Evolutionary conservation across 1,139 yeast genomes (phyloP).

Genomic region (Taiozyma onychis): DNA sequence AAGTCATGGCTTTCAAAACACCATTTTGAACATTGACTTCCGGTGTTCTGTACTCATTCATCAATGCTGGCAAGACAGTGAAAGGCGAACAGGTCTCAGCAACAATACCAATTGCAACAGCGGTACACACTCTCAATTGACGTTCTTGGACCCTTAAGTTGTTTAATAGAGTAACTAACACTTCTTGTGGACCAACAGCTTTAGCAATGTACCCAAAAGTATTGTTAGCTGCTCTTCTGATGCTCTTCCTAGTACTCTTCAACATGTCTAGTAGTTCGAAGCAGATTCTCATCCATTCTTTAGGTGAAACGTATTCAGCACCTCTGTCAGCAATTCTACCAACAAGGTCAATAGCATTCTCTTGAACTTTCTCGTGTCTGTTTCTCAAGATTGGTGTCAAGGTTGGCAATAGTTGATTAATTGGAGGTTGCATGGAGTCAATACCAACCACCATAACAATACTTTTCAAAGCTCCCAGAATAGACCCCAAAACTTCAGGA

Average conservation of each 20-base stretch:
- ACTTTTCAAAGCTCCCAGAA: conserved; percentile 61
- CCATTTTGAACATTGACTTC: conserved; percentile 96
- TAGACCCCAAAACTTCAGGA: conserved; percentile 89
- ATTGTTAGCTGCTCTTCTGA: conserved; percentile 79
- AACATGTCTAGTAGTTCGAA: conserved; percentile 87
- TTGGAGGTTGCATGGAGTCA: conserved; percentile 70
- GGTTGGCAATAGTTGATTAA: conserved; percentile 78
- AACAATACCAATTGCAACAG: conserved; percentile 96
- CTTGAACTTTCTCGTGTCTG: conserved; percentile 89
- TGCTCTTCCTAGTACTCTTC: conserved; percentile 74
- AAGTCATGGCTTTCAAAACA: conserved; percentile 86
- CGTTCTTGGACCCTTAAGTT: conserved; percentile 92
- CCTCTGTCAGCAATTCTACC: conserved; percentile 81
- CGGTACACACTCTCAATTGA: conserved; percentile 93
- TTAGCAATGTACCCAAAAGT: conserved; percentile 90
- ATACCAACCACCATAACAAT: conserved; percentile 50
- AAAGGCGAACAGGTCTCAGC: conserved; percentile 93
- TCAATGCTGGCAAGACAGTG: conserved; percentile 90
- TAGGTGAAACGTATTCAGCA: conserved; percentile 82
- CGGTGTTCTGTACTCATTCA: conserved; percentile 93
- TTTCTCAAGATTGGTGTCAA: conserved; percentile 89
- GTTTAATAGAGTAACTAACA: conserved; percentile 74
- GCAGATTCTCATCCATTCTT: conserved; percentile 97
- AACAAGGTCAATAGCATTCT: conserved; percentile 70
- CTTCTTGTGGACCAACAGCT: conserved; percentile 96